phyloP scores from a whole-genome alignment of 2,329 filamentous ascomycete genomes.

The Apiospora marii region DNA sequence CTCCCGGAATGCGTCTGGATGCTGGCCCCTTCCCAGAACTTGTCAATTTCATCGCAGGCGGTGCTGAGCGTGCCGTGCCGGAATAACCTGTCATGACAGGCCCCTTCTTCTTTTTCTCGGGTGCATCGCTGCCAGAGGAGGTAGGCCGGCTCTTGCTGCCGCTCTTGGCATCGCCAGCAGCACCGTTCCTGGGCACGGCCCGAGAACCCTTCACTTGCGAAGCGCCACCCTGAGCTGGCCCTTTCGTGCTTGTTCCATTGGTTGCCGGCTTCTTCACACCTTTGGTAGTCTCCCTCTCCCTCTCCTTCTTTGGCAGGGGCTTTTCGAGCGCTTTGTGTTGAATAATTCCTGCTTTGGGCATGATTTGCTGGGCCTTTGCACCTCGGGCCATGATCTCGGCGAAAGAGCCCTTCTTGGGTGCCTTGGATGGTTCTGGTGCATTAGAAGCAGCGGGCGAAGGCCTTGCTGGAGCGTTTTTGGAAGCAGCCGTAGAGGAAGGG shows the following conservation, averaged over 20 bases:
- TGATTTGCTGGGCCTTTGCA: constrained; percentile 68
- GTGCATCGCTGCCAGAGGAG: constrained; percentile 45
- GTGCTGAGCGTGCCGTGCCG: constrained; percentile 68
- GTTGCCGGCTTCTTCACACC: constrained; percentile 51
- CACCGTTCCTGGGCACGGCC: constrained; percentile 34
- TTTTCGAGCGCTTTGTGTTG: constrained; percentile 79
- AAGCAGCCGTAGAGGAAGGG: constrained; percentile 29
- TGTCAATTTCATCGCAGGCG: constrained; percentile 45
- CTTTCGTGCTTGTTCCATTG: constrained; percentile 38
- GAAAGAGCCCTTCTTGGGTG: constrained; percentile 76
- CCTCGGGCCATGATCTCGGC: constrained; percentile 78
- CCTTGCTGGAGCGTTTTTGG: constrained; percentile 36
- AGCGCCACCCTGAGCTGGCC: constrained; percentile 32
- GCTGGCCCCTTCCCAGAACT: constrained; percentile 32
- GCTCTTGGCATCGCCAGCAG: constrained; percentile 35
- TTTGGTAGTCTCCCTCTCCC: constrained; percentile 57
- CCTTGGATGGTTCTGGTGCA: constrained; percentile 42
- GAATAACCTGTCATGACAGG: constrained; percentile 71
- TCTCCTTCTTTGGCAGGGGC: constrained; percentile 59
- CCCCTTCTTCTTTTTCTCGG: constrained; percentile 67
- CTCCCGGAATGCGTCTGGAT: constrained; percentile 39
- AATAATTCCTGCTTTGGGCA: constrained; percentile 73
- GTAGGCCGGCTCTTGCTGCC: constrained; percentile 38
- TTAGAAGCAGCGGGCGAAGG: constrained; percentile 39
- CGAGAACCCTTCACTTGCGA: constrained; percentile 30